Conservation (phyloP, 345 rosid species). For the Schrenkiella parvula region DNA sequence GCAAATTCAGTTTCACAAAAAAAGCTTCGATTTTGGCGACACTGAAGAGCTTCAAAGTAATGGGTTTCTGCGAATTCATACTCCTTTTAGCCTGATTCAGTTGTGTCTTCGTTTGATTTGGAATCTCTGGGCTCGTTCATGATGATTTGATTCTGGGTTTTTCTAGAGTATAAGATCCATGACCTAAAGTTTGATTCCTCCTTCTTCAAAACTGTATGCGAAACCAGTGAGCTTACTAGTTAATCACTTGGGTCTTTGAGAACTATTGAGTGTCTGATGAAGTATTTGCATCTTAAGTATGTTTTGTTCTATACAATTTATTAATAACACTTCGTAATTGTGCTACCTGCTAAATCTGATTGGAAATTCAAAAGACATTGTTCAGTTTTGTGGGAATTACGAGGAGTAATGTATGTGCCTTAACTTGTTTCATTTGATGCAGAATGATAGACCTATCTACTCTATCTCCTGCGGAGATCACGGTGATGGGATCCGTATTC, state of each 20-base stretch:
- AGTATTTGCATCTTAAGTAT: background rate
- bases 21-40: constrained; percentile 9
- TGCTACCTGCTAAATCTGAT: background rate
- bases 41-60: background rate
- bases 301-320: background rate
- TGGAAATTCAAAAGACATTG: background rate
- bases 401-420: background rate
- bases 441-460: constrained; percentile 24
- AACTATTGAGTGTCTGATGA: background rate
- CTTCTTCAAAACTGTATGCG: background rate
- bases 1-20: background rate
- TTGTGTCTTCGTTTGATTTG: background rate
- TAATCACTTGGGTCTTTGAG: background rate
- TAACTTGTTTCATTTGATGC: background rate
- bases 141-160: constrained; percentile 13
- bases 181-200: background rate
- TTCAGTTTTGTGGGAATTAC: background rate
- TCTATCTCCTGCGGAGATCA: constrained; percentile 35
- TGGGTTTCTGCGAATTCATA: background rate
- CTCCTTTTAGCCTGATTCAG: background rate
- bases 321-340: background rate
- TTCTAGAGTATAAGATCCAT: background rate
- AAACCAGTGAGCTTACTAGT: background rate
- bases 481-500: constrained; percentile 32
- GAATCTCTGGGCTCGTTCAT: background rate